Conservation (phyloP, 2,329 filamentous ascomycete species). For the Cercospora janseana region DNA sequence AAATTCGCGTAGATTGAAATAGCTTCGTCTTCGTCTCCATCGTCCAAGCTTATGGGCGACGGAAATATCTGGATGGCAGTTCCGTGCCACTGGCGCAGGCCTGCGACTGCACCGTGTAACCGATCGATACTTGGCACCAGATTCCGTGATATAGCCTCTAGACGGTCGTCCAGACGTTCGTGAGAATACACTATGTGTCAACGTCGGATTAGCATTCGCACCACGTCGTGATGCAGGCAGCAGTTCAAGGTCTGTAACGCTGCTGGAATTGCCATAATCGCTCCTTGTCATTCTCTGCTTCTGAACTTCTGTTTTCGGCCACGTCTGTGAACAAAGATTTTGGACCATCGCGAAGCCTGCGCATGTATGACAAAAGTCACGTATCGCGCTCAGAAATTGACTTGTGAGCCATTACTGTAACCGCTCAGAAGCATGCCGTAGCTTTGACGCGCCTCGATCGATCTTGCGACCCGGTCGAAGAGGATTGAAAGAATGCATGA, state of each 20-base stretch:
- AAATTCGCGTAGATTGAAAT: constrained; percentile 26
- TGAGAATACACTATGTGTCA: constrained; percentile 16
- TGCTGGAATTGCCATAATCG: too few relatives aligned
- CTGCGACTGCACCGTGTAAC: constrained; percentile 18
- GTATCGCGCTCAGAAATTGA: too few relatives aligned
- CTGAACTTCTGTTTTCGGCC: too few relatives aligned
- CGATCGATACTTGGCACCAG: constrained; percentile 16
- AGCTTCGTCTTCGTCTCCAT: constrained; percentile 19
- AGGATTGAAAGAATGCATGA: not conserved
- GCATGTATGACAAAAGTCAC: too few relatives aligned
- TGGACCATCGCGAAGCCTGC: too few relatives aligned
- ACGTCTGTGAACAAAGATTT: too few relatives aligned
- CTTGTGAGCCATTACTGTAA: too few relatives aligned
- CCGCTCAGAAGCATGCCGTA: too few relatives aligned
- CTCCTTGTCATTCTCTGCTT: too few relatives aligned
- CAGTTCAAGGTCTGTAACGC: too few relatives aligned
- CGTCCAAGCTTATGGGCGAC: constrained; percentile 23
- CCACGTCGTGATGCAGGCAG: too few relatives aligned
- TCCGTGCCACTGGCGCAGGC: constrained; percentile 23
- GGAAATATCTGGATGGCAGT: constrained; percentile 20
- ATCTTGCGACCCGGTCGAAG: not conserved
- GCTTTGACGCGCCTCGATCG: too few relatives aligned
- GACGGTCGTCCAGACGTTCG: constrained; percentile 24
- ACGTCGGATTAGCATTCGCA: not conserved
- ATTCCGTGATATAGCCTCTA: constrained; percentile 18